Conservation (phyloP, 257 asterid genomes). For the Craterostigma plantagineum region DNA sequence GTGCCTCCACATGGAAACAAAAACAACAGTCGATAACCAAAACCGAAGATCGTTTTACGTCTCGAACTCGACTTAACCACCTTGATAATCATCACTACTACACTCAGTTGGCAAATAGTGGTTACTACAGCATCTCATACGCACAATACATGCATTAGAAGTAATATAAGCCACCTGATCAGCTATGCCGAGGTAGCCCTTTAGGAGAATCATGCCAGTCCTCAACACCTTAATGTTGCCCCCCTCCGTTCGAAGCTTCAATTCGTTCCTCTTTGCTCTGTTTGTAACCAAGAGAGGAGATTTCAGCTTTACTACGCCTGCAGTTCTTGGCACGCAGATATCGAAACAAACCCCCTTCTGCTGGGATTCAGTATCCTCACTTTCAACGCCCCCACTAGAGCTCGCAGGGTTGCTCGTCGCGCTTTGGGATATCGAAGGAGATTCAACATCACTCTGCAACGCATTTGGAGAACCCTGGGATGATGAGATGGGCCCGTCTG, state of each 20-base stretch:
- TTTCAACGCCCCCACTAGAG: no score
- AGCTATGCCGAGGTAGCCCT: conserved; percentile 23
- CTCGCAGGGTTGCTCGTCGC: no score
- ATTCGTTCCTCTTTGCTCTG: conserved; percentile 26
- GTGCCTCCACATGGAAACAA: no score
- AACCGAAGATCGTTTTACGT: no score
- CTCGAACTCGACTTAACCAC: no score
- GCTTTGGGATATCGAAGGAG: no score
- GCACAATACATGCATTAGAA: not conserved
- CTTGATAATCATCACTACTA: no score
- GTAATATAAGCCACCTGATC: conserved; percentile 40
- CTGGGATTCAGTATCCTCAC: conserved; percentile 12
- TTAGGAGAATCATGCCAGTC: conserved; percentile 68
- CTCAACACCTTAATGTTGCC: conserved; percentile 16
- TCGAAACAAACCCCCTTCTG: conserved; percentile 17
- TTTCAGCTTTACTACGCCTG: conserved; percentile 16
- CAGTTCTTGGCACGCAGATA: conserved; percentile 27
- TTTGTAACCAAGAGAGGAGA: conserved; percentile 24
- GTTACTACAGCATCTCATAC: conserved; percentile 2
- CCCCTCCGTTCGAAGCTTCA: conserved; percentile 18
- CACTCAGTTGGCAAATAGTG: not conserved
- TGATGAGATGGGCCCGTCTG: conserved; percentile 9
- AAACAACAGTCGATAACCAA: no score
- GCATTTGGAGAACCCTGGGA: conserved; percentile 3
- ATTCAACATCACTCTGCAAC: conserved; percentile 9